Percentiles rank a stretch among this genome's conserved stretches.
phyloP scores from a whole-genome alignment of 2,329 filamentous ascomycete genomes.

The Arachnopeziza araneosa region DNA sequence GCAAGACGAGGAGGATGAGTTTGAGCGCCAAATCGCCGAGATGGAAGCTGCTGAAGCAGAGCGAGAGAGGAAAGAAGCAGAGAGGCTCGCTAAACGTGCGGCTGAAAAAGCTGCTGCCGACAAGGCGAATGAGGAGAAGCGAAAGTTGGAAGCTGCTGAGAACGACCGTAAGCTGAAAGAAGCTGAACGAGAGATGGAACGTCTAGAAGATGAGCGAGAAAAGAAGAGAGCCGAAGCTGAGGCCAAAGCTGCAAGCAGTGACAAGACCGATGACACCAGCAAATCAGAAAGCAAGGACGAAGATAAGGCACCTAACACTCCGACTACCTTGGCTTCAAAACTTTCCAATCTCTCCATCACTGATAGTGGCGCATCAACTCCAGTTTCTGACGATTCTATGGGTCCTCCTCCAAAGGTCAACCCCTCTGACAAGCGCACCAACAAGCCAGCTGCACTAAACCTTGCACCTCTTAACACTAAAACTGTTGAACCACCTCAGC shows the following conservation, averaged over 20 bases:
- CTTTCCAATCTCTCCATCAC: slow-evolving; percentile 46
- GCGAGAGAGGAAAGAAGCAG: slow-evolving; percentile 32
- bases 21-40: slow-evolving; percentile 56
- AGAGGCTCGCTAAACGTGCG: slow-evolving; percentile 26
- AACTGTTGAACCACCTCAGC: slow-evolving; percentile 82
- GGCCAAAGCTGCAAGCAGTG: slow-evolving; percentile 20
- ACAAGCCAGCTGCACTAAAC: slow-evolving; percentile 88
- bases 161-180: slow-evolving; percentile 63
- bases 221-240: slow-evolving; percentile 49
- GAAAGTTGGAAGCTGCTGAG: slow-evolving; percentile 46
- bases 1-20: slow-evolving; percentile 47
- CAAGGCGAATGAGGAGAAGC: slow-evolving; percentile 41
- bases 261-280: slow-evolving; percentile 10
- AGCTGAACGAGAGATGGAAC: slow-evolving; percentile 67
- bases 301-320: slow-evolving; percentile 25
- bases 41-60: slow-evolving; percentile 40
- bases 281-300: slow-evolving; percentile 23
- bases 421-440: slow-evolving; percentile 56
- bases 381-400: slow-evolving; percentile 40
- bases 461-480: slow-evolving; percentile 77
- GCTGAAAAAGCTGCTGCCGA: slow-evolving; percentile 35
- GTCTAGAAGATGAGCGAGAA: slow-evolving; percentile 65
- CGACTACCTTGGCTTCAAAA: slow-evolving; percentile 37
- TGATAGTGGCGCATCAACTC: slow-evolving; percentile 38
- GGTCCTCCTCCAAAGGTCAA: slow-evolving; percentile 47